Conservation (phyloP, 1,284 basidiomycete genomes). For the Fomitiporia mediterranea region DNA sequence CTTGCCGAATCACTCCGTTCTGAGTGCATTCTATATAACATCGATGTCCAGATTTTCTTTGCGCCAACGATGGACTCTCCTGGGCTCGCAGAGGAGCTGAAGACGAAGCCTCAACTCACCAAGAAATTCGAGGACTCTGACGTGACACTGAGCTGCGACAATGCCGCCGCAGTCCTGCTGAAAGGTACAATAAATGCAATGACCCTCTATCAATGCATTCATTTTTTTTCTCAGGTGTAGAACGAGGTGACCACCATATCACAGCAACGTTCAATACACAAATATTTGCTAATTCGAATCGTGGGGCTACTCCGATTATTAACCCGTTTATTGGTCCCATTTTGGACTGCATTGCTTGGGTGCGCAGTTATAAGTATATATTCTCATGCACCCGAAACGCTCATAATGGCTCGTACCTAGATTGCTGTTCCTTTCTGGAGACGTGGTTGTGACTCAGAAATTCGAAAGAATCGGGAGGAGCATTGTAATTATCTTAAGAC, state of each 20-base stretch:
- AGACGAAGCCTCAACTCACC: constrained; percentile 76
- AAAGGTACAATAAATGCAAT: constrained; percentile 43
- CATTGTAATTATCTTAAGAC: constrained; percentile 13
- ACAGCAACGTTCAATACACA: constrained; percentile 66
- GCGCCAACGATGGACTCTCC: constrained; percentile 84
- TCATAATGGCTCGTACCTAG: background rate
- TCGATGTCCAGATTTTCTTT: constrained; percentile 83
- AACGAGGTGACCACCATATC: constrained; percentile 73
- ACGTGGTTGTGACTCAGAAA: constrained; percentile 13
- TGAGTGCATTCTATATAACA: constrained; percentile 77
- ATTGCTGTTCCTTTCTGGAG: constrained; percentile 19
- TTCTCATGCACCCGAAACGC: background rate
- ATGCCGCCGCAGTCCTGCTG: constrained; percentile 60
- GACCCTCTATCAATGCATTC: background rate
- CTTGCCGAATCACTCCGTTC: constrained; percentile 83
- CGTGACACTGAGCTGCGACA: constrained; percentile 59
- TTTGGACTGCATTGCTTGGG: constrained; percentile 35
- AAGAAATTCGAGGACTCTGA: constrained; percentile 82
- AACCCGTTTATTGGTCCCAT: constrained; percentile 55
- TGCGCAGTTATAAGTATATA: background rate
- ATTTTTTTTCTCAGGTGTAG: constrained; percentile 48
- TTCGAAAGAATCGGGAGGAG: constrained; percentile 6
- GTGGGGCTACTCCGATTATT: constrained; percentile 65
- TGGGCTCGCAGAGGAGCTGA: constrained; percentile 78
- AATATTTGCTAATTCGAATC: constrained; percentile 64